Base-by-base conservation (phyloP, 257 asterid genomes). In the Jacaranda copaia region DNA sequence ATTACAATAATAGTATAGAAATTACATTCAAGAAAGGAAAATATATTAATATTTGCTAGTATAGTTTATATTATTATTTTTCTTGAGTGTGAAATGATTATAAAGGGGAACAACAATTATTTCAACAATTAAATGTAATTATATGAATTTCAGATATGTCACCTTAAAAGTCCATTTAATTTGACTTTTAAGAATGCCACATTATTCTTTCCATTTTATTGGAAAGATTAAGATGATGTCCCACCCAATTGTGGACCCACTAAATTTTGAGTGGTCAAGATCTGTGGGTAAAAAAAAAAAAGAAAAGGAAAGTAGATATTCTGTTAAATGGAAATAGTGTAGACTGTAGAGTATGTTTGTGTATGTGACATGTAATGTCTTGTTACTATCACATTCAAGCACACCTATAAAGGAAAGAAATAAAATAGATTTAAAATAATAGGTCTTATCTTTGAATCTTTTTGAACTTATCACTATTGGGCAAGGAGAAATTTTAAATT, bases 301-400 rank as follows among this genome's bases (percentile, higher is more conserved):
- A 13, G 3, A 51, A 63, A 43, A 18, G 25, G 5, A 40, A 12
- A 68, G 56, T 56, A 79, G 56, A 68, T 73, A 58, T 80, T 71
- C 60, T 13, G 71, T 76, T 75, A 81, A 62, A 70, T 81, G 70
- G 48, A 46, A 46, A 61, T 32, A 53, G 16, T 42, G 18, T 25
- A 40, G 7, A 40, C 45, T 4, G 7, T 40, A 6, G 25, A 7
- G 40, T 73, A 57, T 25, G 32, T 59, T 46, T 38, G 20, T 59
- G 45, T 40, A 15, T 12, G 79, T 80, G 83, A 73, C 72, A 43
- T 40, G 63, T 19, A 67, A 57, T 58, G 84, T 76, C 78, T 8
- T 57, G 84, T 76, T 65, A 77, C 79, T 49, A 52, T 81, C 81
- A 53, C 80, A 74, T 60, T 80, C 80, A 58, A 48, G 0, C 19